These are phyloP conservation scores for Extremus antarcticus DNA, from an alignment of 495 filamentous ascomycete species.

Conservation along the genomic window DNA sequence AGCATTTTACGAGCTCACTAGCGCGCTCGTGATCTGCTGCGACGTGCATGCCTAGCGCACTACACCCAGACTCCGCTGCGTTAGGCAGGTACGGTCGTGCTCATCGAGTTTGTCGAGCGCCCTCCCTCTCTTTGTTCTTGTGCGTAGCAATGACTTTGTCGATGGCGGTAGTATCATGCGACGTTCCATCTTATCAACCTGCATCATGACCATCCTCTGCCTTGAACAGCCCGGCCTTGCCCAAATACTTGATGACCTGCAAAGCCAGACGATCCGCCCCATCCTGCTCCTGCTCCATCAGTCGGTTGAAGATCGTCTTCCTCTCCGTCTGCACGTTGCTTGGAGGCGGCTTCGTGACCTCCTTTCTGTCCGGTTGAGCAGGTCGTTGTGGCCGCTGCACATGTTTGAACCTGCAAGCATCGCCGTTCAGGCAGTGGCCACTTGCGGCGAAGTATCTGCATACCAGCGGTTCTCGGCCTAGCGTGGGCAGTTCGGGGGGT, in stretches of 20 bases:
- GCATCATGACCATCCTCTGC: too few relatives aligned
- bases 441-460: conserved; percentile 16
- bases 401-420: conserved; percentile 13
- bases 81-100: not conserved
- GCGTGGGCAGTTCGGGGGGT: not conserved
- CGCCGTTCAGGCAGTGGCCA: conserved; percentile 18
- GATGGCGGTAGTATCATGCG: too few relatives aligned
- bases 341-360: not conserved
- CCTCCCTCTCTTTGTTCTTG: too few relatives aligned
- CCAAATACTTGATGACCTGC: conserved; percentile 30
- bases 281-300: conserved; percentile 27
- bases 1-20: not conserved
- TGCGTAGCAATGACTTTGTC: too few relatives aligned
- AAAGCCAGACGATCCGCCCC: conserved; percentile 24
- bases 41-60: not conserved
- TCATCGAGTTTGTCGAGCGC: not conserved
- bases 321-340: not conserved
- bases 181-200: too few relatives aligned
- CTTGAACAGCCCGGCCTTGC: conserved; percentile 24
- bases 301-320: conserved; percentile 12
- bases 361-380: not conserved
- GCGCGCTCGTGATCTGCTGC: not conserved
- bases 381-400: not conserved
- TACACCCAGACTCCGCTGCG: too few relatives aligned
- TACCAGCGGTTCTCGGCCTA: not conserved